Evolutionary conservation across 176 grass and related monocot species (phyloP).

Genomic region (Zea luxurians): DNA sequence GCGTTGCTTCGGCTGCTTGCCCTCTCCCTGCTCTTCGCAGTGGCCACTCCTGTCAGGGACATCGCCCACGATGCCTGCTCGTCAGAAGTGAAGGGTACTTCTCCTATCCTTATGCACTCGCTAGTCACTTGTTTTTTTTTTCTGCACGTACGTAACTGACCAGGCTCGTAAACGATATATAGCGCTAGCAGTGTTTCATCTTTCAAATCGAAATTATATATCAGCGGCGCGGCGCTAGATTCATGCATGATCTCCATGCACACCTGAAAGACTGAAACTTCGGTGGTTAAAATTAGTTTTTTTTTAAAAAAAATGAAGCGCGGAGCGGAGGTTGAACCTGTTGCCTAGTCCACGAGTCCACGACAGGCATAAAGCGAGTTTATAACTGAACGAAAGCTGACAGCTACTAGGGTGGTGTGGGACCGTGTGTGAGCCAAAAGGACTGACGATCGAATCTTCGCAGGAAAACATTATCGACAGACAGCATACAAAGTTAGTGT

Average conservation of each 20-base stretch:
- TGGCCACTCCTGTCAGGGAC: constrained; percentile 51
- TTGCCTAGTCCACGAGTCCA: constrained; percentile 11
- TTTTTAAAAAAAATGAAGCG: not conserved
- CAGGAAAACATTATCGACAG: not conserved
- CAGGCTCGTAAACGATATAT: not conserved
- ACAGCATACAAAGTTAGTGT: not conserved
- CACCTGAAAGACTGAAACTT: not conserved
- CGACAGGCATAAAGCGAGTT: not conserved
- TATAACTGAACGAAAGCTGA: not conserved
- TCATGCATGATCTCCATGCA: not conserved
- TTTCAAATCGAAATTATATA: not conserved
- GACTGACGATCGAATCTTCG: constrained; percentile 26
- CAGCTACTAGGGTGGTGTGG: constrained; percentile 10
- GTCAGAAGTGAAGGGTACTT: constrained; percentile 42
- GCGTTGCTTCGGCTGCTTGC: constrained; percentile 39
- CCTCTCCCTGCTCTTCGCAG: constrained; percentile 51
- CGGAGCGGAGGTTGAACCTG: not conserved
- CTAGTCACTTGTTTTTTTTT: not conserved
- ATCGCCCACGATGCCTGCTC: constrained; percentile 46
- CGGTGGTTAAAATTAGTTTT: not conserved
- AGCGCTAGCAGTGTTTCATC: not conserved
- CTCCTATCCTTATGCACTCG: not conserved
- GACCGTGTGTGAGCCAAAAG: constrained; percentile 13
- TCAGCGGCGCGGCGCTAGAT: not conserved
- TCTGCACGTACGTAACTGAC: not conserved